Evolutionary conservation across 305 asterid genomes (phyloP).

Genomic region (Fraxinus latifolia): DNA sequence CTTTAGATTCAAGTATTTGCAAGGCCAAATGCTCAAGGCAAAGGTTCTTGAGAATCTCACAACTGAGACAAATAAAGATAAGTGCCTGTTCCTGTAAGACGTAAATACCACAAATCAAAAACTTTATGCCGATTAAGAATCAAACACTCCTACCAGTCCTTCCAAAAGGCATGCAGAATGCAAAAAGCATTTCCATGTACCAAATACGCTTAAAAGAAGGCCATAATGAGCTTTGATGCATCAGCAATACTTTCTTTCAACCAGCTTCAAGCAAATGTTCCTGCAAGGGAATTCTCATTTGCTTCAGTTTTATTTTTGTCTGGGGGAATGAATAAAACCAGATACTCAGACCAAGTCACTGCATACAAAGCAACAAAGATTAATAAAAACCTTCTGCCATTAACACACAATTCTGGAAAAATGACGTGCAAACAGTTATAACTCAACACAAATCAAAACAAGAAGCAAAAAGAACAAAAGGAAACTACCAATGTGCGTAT

Average conservation of each 20-base stretch:
- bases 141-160: background rate
- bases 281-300: slow-evolving; percentile 44
- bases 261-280: slow-evolving; percentile 97
- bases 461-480: background rate
- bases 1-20: background rate
- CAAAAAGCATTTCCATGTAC: no score
- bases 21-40: slow-evolving; percentile 42
- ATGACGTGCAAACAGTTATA: background rate
- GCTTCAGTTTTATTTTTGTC: slow-evolving; percentile 10
- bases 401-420: background rate
- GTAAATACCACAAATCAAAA: background rate
- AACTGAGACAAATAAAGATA: slow-evolving; percentile 74
- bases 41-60: slow-evolving; percentile 84
- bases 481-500: slow-evolving; percentile 84
- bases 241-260: slow-evolving; percentile 59
- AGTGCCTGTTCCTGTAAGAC: slow-evolving; percentile 69
- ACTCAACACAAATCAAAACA: background rate
- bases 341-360: slow-evolving; percentile 4
- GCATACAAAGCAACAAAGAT: background rate
- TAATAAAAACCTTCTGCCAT: background rate
- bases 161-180: background rate
- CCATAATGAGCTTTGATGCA: slow-evolving; percentile 71
- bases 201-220: slow-evolving; percentile 53
- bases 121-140: background rate
- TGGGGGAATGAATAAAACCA: background rate